phyloP scores from a whole-genome alignment of 2,329 filamentous ascomycete genomes.

The Neobulgaria alba region DNA sequence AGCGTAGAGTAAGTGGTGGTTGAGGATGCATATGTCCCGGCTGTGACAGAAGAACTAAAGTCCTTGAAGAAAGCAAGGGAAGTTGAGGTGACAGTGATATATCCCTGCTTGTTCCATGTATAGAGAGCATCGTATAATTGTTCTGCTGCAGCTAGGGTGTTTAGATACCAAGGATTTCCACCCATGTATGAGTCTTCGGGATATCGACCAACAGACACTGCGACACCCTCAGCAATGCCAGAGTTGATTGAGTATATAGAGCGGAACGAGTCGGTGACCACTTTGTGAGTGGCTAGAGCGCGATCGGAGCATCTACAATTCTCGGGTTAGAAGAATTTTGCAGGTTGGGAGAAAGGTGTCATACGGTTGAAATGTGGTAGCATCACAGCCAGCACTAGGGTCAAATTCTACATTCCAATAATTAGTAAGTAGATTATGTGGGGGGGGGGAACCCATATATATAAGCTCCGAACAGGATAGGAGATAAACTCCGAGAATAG shows the following conservation, averaged over 20 bases:
- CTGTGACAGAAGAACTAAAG: constrained; percentile 46
- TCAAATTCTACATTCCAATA: constrained; percentile 44
- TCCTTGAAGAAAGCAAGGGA: constrained; percentile 67
- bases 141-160: constrained; percentile 69
- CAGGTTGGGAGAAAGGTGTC: background rate
- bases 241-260: constrained; percentile 60
- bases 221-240: constrained; percentile 49
- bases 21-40: constrained; percentile 57
- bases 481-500: background rate
- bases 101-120: constrained; percentile 57
- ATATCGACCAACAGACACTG: constrained; percentile 58
- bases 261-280: constrained; percentile 67
- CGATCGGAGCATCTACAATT: constrained; percentile 28
- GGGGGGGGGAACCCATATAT: too few species aligned
- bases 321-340: background rate
- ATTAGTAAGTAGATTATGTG: background rate
- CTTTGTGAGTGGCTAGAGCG: constrained; percentile 69
- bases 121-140: constrained; percentile 70
- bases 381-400: constrained; percentile 55
- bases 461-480: too few species aligned
- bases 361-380: constrained; percentile 67
- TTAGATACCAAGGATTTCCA: constrained; percentile 76
- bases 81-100: constrained; percentile 52
- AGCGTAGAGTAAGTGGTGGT: constrained; percentile 53
- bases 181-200: constrained; percentile 66